Percentiles rank a stretch among this genome's conserved stretches.
phyloP scores from a whole-genome alignment of 2,329 filamentous ascomycete species.

The Diaporthe helianthi region DNA sequence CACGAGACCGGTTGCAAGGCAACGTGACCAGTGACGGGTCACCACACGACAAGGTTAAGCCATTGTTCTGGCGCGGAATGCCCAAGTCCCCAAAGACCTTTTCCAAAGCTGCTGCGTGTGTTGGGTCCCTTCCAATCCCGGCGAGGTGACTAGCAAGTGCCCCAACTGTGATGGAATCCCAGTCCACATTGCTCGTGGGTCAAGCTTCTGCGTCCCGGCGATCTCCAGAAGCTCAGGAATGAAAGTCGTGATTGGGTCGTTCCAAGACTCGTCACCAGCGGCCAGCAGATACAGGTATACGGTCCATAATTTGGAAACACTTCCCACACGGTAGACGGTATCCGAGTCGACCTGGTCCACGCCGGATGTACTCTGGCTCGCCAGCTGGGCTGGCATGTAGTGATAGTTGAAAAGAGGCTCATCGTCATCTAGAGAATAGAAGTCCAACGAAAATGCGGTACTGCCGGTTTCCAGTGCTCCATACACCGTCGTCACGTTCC shows the following conservation, averaged over 20 bases:
- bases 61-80: constrained; percentile 29
- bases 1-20: constrained; percentile 29
- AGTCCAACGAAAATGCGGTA: constrained; percentile 33
- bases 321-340: constrained; percentile 50
- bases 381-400: constrained; percentile 35
- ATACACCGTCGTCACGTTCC: constrained; percentile 1
- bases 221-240: constrained; percentile 48
- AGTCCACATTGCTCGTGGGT: constrained; percentile 41
- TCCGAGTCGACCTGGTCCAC: constrained; percentile 42
- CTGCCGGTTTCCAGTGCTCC: constrained; percentile 12
- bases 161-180: constrained; percentile 47
- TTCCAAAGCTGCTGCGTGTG: not conserved
- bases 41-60: constrained; percentile 17
- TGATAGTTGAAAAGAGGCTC: constrained; percentile 39
- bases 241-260: constrained; percentile 50
- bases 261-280: constrained; percentile 48
- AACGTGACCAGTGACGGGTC: constrained; percentile 31
- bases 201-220: constrained; percentile 28
- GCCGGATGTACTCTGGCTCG: constrained; percentile 36
- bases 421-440: constrained; percentile 35
- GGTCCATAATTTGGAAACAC: constrained; percentile 54
- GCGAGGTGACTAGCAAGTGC: constrained; percentile 47
- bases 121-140: constrained; percentile 44
- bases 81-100: constrained; percentile 21
- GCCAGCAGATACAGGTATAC: constrained; percentile 51